These are phyloP conservation scores for Colletotrichum orbiculare DNA, from an alignment of 2,329 filamentous ascomycete genomes.

Conservation along the genomic window DNA sequence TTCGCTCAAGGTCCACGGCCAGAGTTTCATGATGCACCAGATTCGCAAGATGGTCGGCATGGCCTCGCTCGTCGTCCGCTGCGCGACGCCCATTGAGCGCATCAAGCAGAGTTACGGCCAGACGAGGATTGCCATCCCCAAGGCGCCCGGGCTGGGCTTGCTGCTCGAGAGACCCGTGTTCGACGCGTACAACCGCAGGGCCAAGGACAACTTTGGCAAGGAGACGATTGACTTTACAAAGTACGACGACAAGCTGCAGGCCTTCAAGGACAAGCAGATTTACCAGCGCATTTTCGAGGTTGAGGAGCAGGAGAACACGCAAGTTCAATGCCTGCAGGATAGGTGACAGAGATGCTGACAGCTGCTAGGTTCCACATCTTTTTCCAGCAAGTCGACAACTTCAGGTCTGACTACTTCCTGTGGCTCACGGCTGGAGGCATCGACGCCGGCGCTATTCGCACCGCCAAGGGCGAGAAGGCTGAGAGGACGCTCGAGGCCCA, in stretches of 20 bases:
- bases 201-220: constrained; percentile 70
- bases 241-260: constrained; percentile 81
- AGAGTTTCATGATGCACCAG: constrained; percentile 99
- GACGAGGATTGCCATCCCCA: constrained; percentile 86
- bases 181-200: constrained; percentile 84
- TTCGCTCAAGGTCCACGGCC: constrained; percentile 93
- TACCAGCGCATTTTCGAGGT: constrained; percentile 92
- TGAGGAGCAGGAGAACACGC: constrained; percentile 89
- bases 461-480: constrained; percentile 54
- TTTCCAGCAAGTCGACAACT: constrained; percentile 83
- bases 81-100: constrained; percentile 77
- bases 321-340: constrained; percentile 54
- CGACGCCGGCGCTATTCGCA: constrained; percentile 64
- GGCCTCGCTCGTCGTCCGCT: constrained; percentile 85
- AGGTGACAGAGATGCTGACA: neutral
- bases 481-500: constrained; percentile 47
- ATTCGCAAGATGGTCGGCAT: constrained; percentile 99
- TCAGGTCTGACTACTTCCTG: constrained; percentile 76
- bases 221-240: constrained; percentile 82
- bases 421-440: constrained; percentile 79
- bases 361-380: constrained; percentile 75
- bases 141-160: constrained; percentile 89
- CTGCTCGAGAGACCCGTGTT: constrained; percentile 93
- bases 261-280: constrained; percentile 92
- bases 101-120: constrained; percentile 80